These are phyloP conservation scores for Linnemannia exigua DNA, from an alignment of 192 early-diverging fungal species.

Conservation along the genomic window DNA sequence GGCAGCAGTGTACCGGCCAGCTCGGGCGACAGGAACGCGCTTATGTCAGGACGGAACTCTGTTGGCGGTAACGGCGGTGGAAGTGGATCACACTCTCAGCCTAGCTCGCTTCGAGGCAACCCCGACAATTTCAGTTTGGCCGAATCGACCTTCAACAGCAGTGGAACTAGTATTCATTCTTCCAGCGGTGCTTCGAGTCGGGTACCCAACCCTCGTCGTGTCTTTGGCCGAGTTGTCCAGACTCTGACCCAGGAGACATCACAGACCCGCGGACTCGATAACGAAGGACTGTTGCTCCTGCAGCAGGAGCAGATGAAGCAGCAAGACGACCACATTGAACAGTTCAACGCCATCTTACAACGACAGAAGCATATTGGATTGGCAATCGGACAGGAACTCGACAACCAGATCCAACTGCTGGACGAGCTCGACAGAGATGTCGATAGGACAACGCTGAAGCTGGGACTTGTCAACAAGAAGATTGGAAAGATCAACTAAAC, in stretches of 20 bases:
- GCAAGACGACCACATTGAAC: constrained; percentile 85
- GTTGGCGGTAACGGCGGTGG: not conserved
- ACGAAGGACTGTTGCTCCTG: constrained; percentile 78
- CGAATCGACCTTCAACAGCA: constrained; percentile 19
- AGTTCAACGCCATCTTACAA: constrained; percentile 81
- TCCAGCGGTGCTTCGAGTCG: not conserved
- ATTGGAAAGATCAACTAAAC: constrained; percentile 78
- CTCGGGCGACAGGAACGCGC: constrained; percentile 60
- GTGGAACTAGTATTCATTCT: constrained; percentile 19
- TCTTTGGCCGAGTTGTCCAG: constrained; percentile 78
- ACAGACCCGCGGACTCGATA: constrained; percentile 82
- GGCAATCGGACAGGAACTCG: constrained; percentile 91
- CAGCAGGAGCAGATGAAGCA: constrained; percentile 85
- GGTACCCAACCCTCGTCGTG: constrained; percentile 58
- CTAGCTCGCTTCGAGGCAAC: constrained; percentile 27
- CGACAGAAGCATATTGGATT: constrained; percentile 91
- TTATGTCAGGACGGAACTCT: constrained; percentile 45
- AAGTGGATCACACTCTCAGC: constrained; percentile 20
- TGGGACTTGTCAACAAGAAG: constrained; percentile 85
- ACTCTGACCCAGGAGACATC: constrained; percentile 79
- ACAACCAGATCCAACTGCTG: constrained; percentile 91
- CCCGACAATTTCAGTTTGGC: constrained; percentile 21
- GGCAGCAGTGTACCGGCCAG: constrained; percentile 53
- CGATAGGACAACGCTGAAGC: constrained; percentile 79
- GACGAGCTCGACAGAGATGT: constrained; percentile 87